Conservation (phyloP, 441 rosid species). For the Capsella rubella region DNA sequence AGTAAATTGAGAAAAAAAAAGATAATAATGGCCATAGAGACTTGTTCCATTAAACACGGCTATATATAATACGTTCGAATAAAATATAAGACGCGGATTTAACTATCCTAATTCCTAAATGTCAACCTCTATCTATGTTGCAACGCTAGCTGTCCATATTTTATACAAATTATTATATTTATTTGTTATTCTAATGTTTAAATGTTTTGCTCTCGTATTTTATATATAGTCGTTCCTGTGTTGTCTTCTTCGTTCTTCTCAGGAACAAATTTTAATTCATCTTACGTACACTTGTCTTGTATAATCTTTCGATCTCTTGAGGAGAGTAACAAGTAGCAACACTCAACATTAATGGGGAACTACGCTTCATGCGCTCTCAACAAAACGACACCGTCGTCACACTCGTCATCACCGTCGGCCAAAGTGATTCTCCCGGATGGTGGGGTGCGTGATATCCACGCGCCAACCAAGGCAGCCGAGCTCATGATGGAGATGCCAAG, state of each 20-base stretch:
- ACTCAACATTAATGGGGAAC: constrained; percentile 61
- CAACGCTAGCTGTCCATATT: constrained; percentile 34
- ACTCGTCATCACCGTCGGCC: constrained; percentile 37
- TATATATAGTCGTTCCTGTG: constrained; percentile 7
- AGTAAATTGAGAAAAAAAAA: neutral
- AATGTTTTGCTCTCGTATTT: neutral
- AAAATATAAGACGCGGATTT: constrained; percentile 32
- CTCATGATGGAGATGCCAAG: constrained; percentile 78
- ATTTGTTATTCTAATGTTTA: neutral
- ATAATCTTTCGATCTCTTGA: neutral
- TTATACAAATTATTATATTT: neutral
- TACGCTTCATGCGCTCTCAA: constrained; percentile 61
- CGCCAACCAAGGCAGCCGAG: constrained; percentile 74
- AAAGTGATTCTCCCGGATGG: constrained; percentile 72
- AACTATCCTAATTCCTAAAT: constrained; percentile 20
- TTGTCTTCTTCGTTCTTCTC: constrained; percentile 34
- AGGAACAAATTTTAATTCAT: neutral
- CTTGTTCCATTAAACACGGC: constrained; percentile 22
- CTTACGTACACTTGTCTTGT: neutral
- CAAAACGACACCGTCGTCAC: constrained; percentile 35
- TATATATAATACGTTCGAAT: neutral
- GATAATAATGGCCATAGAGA: constrained; percentile 16
- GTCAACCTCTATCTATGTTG: constrained; percentile 31
- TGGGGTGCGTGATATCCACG: constrained; percentile 52
- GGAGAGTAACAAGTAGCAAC: neutral